Base-by-base conservation (phyloP, 352 stramenopile genomes). In the Pythium myriotylum region DNA sequence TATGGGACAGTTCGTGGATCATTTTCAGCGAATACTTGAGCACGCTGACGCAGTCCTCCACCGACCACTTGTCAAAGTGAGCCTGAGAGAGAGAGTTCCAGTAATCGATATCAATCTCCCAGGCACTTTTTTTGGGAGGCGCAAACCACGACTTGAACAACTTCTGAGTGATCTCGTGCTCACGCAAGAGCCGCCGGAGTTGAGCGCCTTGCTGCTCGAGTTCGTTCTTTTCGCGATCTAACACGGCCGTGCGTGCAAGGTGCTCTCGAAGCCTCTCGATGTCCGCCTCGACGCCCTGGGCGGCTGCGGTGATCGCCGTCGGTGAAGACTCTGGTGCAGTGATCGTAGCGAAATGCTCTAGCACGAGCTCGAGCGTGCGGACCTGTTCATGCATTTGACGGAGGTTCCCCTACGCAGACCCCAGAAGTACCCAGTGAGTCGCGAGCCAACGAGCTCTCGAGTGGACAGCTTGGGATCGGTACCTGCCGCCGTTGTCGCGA, bases 91-190 rank as follows among this genome's bases (percentile, higher is more conserved):
- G 45, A 27, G 52, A 53, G 53, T 71, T 71, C 63, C 63, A 71
- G 16, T 52, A 57, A 19, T 71, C 63, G 26, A 71, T 62, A 46
- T 71, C 52, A 13, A 66, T 22, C 41, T 61, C 63, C 63, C 63
- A 71, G 26, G 63, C 45, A 20, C 24, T 59, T 41, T 71, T 65
- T 24, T 61, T 58, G 37, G 63, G 50, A 19, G 63, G 51, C 17
- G 50, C 51, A 51, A 66, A 54, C 63, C 63, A 71, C 20, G 56
- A 66, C 29, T 45, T 54, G 50, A 71, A 50, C 50, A 71, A 39
- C 53, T 71, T 71, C 17, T 65, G 50, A 24, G 56, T 43, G 14
- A 66, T 45, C 56, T 65, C 56, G 50, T 71, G 63, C 40, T 71
- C 63, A 23, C 63, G 63, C 51, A 71, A 33, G 10, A 62, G 43